Conservation (phyloP, 257 asterid genomes). For the Coffea eugenioides region DNA sequence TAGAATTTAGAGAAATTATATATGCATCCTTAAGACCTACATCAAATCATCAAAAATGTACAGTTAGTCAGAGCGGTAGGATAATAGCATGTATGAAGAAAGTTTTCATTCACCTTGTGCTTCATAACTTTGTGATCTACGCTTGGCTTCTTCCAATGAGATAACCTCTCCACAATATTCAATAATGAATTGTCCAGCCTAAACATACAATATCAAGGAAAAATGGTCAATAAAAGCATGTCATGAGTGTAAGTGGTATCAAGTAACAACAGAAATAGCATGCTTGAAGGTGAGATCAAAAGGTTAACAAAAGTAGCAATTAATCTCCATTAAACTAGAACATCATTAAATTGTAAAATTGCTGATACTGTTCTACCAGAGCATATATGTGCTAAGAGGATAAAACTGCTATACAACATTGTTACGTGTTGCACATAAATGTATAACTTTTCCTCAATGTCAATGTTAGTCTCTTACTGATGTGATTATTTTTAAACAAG, state of each 20-base stretch:
- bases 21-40: conserved; percentile 80
- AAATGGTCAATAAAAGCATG: neutral
- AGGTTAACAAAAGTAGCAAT: neutral
- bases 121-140: conserved; percentile 73
- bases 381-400: neutral
- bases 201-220: conserved; percentile 27
- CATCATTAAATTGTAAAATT: too few relatives aligned
- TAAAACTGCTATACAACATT: neutral
- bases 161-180: conserved; percentile 93
- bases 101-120: conserved; percentile 53
- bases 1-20: conserved; percentile 70
- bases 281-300: neutral
- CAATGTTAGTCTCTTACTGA: neutral
- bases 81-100: conserved; percentile 13
- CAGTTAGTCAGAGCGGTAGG: conserved; percentile 19
- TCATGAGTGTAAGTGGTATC: neutral
- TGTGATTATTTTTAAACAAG: neutral
- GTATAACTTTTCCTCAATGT: neutral
- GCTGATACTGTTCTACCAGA: neutral
- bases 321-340: neutral
- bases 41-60: conserved; percentile 25
- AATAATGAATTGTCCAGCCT: conserved; percentile 88
- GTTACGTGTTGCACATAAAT: neutral
- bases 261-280: neutral
- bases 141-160: conserved; percentile 68